Evolutionary conservation across 2,329 filamentous ascomycete species (phyloP), one percentile per base, ranked within the genome.

Genomic region (Botrytis hyacinthi): DNA sequence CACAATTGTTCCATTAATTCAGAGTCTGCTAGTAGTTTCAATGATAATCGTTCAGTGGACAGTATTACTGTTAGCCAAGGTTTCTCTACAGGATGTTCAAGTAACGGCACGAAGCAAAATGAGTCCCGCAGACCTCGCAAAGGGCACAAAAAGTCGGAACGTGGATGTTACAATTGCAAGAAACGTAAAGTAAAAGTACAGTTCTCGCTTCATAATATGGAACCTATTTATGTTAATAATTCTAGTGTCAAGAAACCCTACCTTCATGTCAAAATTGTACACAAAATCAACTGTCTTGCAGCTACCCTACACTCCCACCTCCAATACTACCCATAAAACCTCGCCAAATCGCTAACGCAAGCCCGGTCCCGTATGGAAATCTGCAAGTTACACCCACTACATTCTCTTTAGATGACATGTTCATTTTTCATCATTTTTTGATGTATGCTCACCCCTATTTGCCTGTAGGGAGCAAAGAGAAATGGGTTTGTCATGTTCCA

Each of bases 121-220:
- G 48, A 32, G n/a, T 10, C 66, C 18, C 9, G 48, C 35, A 42
- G 48, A 42, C 48, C 46, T 37, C 60, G 59, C 22, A 59, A 42
- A 51, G 60, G 60, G 12, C 46, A 65, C 60, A 71, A 32, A 54
- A 71, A 71, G 44, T 71, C 60, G 16, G 66, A 46, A 59, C 26
- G 70, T 7, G 70, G 59, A n/a, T 65, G 44, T 54, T 63, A 54
- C 18, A 63, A 57, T 48, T 71, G 70, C 37, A 71, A 71, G 44
- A 51, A 14, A 51, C 22, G 70, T n/a, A 71, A 44, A 29, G 32
- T 65, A 3, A 63, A 63, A n/a, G 70, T 71, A 44, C 4, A 6
- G 16, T n/a, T 29, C 32, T 14, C 1, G 2, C 10, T 12, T 1
- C 5, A 6, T 9, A 29, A 18, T n/a, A 46, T 62, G 4, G 1